Percentiles rank a stretch among this genome's conserved stretches.
Conservation (phyloP, 148 eudicot genomes). For the Pharnaceum exiguum region DNA sequence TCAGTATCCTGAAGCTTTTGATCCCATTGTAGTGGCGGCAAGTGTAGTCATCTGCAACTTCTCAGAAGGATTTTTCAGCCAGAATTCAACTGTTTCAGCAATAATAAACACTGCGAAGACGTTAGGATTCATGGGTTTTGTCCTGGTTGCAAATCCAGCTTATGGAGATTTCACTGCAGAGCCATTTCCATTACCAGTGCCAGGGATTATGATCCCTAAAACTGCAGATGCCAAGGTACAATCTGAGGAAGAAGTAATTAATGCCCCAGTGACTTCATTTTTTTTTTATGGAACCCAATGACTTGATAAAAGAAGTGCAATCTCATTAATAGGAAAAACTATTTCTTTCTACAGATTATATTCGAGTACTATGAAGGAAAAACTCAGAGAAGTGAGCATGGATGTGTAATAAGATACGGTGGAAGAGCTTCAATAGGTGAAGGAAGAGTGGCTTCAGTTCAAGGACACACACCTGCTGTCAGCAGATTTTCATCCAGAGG, state of each 20-base stretch:
- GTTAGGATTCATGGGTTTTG: slow-evolving; percentile 69
- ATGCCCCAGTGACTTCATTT: not conserved
- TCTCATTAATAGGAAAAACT: not conserved
- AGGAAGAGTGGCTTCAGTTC: slow-evolving; percentile 69
- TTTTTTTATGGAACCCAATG: not conserved
- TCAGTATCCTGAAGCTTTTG: slow-evolving; percentile 78
- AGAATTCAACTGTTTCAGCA: slow-evolving; percentile 60
- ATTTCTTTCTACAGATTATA: slow-evolving; percentile 41
- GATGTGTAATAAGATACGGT: slow-evolving; percentile 35
- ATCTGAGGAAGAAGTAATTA: not conserved
- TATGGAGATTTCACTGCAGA: slow-evolving; percentile 86
- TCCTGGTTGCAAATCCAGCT: slow-evolving; percentile 62
- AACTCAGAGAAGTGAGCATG: slow-evolving; percentile 41
- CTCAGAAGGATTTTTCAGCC: slow-evolving; percentile 78
- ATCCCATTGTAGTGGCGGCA: slow-evolving; percentile 44
- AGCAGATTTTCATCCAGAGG: slow-evolving; percentile 94
- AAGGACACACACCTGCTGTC: slow-evolving; percentile 57
- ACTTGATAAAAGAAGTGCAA: not conserved
- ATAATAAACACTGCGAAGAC: slow-evolving; percentile 51
- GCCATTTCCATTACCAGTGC: slow-evolving; percentile 64
- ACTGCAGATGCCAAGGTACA: slow-evolving; percentile 51
- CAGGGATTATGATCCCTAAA: slow-evolving; percentile 82
- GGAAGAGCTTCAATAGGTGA: slow-evolving; percentile 74
- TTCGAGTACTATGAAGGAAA: slow-evolving; percentile 55
- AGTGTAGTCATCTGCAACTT: slow-evolving; percentile 82